Evolutionary conservation across 192 early-diverging fungal genomes (phyloP).

Genomic region (Glomus cerebriforme): DNA sequence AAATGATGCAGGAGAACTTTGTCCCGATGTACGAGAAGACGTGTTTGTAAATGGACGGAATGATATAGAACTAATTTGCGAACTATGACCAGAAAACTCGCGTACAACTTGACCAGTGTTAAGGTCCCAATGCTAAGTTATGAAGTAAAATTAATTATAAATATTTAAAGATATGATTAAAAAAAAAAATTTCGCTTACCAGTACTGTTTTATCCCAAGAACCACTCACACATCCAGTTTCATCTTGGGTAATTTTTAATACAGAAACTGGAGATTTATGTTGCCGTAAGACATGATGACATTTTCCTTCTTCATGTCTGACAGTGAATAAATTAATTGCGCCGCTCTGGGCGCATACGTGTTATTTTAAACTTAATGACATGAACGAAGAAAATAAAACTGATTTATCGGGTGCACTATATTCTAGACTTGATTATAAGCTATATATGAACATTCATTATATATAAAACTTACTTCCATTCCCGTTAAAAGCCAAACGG

Average conservation of each 20-base stretch:
- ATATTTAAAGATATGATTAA: too few species aligned
- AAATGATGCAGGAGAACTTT: slow-evolving; percentile 16
- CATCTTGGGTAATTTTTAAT: slow-evolving; percentile 77
- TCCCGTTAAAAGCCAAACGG: slow-evolving; percentile 80
- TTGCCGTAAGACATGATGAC: slow-evolving; percentile 77
- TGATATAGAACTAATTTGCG: slow-evolving; percentile 77
- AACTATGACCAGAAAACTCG: slow-evolving; percentile 70
- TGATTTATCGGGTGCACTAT: neutral
- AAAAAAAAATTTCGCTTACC: slow-evolving; percentile 52
- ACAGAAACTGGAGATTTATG: slow-evolving; percentile 87
- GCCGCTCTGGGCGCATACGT: slow-evolving; percentile 58
- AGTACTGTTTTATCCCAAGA: slow-evolving; percentile 91
- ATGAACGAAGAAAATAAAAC: neutral
- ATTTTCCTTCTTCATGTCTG: slow-evolving; percentile 92
- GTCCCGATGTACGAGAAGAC: neutral
- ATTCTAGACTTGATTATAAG: too few species aligned
- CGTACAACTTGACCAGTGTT: slow-evolving; percentile 73
- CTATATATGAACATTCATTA: neutral
- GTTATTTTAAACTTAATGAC: neutral
- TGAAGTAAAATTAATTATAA: neutral
- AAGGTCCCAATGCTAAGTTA: slow-evolving; percentile 76
- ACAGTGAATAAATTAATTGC: slow-evolving; percentile 84
- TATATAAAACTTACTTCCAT: slow-evolving; percentile 52
- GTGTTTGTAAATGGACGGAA: slow-evolving; percentile 62
- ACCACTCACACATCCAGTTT: slow-evolving; percentile 83